Evolutionary conservation across 176 grass and related monocot genomes (phyloP), one percentile per base, ranked within the genome.

Genomic region (Eleusine indica): DNA sequence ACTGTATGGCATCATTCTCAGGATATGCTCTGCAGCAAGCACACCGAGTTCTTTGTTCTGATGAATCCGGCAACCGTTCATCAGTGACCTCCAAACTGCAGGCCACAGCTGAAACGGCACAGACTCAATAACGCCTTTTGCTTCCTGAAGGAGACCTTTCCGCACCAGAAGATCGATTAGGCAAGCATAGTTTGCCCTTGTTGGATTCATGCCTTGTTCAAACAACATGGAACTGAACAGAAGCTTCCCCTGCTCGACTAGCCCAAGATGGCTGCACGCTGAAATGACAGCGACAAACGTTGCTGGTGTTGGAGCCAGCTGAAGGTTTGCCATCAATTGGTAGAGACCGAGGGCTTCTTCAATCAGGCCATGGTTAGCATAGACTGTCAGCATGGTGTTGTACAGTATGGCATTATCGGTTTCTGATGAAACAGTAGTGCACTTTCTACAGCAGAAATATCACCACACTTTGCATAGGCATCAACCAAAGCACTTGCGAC

Each of bases 311-410:
- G 91, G 91, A 49, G 19, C 35, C 53, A 87, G 14, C 14, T 75
- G 74, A 75, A 73, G 81, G 54, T 4, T 16, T 37, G 38, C n/a
- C 91, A 93, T 93, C 58, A 75, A 28, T 25, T 82, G 37, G 75
- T 82, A 85, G 68, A 93, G 78, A 16, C 21, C 38, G 48, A 93
- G 64, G 37, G 70, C 64, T 82, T 87, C 73, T 5, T 65, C 35
- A 62, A 87, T 80, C 57, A 85, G 68, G 28, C 88, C 88, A 51
- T 93, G 91, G 86, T 93, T 84, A 22, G 85, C 85, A 52, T 86
- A 93, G 67, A 86, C 91, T 67, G 85, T 83, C 69, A 88, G 86
- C 85, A 93, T 93, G 76, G 91, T 88, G 61, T 88, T 93, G 70
- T 86, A 88, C 10, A 93, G 41, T 25, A 90, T 80, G 64, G 74